These are phyloP conservation scores for Silene latifolia DNA, from an alignment of 148 eudicot species.

Conservation along the genomic window DNA sequence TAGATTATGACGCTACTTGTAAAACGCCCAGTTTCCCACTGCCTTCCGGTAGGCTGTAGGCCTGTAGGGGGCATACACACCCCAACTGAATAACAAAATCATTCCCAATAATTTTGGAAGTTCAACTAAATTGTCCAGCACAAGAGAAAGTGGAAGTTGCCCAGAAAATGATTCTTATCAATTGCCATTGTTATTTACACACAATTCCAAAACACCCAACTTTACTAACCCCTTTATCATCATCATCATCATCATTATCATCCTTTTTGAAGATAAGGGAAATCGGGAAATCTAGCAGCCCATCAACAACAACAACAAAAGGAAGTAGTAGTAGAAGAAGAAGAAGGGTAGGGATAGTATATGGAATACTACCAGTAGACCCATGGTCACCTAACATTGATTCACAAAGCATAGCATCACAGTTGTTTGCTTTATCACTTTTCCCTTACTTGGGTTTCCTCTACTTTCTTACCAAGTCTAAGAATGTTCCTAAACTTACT, in stretches of 20 bases:
- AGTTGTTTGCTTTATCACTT: conserved; percentile 86
- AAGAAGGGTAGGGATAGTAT: conserved; percentile 31
- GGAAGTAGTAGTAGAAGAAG: conserved; percentile 4
- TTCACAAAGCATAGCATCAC: conserved; percentile 91
- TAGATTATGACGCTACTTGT: no score
- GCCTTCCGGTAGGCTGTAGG: no score
- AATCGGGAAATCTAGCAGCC: conserved; percentile 2
- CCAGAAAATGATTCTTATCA: conserved; percentile 21
- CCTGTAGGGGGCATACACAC: no score
- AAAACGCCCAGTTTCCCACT: no score
- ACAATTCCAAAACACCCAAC: conserved; percentile 16
- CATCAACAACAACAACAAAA: background rate
- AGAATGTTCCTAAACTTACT: conserved; percentile 83
- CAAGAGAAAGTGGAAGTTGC: no score
- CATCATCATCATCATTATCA: conserved; percentile 13
- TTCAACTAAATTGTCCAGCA: no score
- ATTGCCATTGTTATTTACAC: conserved; percentile 16
- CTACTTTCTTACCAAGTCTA: conserved; percentile 83
- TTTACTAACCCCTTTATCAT: conserved; percentile 8
- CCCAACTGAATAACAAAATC: no score
- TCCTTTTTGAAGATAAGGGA: conserved; percentile 24
- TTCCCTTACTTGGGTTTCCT: conserved; percentile 93
- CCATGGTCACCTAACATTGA: conserved; percentile 95
- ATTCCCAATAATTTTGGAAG: no score
- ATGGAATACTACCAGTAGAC: conserved; percentile 64